phyloP scores from a whole-genome alignment of 2,329 filamentous ascomycete species.

The Sclerotiophoma versabilis region DNA sequence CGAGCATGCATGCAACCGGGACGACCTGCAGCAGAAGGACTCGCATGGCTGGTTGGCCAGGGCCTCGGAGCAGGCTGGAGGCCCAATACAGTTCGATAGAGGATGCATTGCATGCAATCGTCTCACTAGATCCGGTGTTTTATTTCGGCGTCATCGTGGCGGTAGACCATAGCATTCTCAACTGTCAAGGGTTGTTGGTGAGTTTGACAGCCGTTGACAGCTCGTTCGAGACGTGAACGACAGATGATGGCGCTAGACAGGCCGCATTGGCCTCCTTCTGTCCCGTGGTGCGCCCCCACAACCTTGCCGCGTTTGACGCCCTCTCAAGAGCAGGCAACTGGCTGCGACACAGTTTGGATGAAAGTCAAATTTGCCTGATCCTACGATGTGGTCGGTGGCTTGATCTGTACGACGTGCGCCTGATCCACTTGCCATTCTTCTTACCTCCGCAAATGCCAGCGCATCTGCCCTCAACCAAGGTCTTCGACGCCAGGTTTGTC shows the following conservation, averaged over 20 bases:
- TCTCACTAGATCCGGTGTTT: slow-evolving; percentile 11
- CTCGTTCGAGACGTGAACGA: slow-evolving; percentile 1
- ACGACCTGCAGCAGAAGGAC: slow-evolving; percentile 22
- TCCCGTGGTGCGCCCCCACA: not conserved
- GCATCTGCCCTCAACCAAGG: not conserved
- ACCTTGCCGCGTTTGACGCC: slow-evolving; percentile 8
- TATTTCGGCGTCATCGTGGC: not conserved
- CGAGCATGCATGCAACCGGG: slow-evolving; percentile 17
- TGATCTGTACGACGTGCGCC: slow-evolving; percentile 2
- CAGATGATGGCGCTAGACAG: not conserved
- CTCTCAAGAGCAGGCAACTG: slow-evolving; percentile 20
- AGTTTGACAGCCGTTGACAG: slow-evolving; percentile 6
- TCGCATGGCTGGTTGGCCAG: slow-evolving; percentile 8
- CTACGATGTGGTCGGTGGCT: not conserved
- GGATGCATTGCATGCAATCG: slow-evolving; percentile 9
- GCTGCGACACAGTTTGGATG: not conserved
- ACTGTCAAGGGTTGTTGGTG: slow-evolving; percentile 5
- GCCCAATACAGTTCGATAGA: not conserved
- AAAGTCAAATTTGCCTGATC: slow-evolving; percentile 6
- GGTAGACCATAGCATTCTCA: slow-evolving; percentile 3
- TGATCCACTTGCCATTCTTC: slow-evolving; percentile 2
- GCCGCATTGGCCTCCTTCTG: not conserved
- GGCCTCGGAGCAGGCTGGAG: slow-evolving; percentile 19
- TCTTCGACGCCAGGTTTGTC: slow-evolving; percentile 2
- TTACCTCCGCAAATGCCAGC: slow-evolving; percentile 3